These are phyloP conservation scores for Ogataea thermomethanolica DNA, from an alignment of 805 yeast genomes.

Conservation along the genomic window DNA sequence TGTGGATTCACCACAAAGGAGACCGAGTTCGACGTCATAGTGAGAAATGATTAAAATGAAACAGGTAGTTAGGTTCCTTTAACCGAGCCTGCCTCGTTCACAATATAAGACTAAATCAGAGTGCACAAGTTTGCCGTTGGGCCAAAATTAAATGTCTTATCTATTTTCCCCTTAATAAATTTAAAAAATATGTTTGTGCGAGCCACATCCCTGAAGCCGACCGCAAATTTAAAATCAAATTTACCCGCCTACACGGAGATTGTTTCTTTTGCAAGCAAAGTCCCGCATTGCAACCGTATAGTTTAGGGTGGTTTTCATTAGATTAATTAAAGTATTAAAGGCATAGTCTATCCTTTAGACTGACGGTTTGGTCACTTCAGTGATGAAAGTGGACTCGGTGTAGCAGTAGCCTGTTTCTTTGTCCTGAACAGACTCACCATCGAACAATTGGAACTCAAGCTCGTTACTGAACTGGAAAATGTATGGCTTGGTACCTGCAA, in stretches of 20 bases:
- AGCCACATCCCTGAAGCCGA: constrained; percentile 6
- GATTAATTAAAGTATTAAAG: constrained; percentile 5
- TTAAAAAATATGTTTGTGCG: constrained; percentile 4
- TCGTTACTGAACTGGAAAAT: constrained; percentile 86
- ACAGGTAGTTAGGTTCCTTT: too few species aligned
- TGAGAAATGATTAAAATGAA: too few species aligned
- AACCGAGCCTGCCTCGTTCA: too few species aligned
- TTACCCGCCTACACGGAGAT: background rate
- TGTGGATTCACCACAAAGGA: constrained; percentile 18
- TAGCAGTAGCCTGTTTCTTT: constrained; percentile 65
- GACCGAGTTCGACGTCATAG: constrained; percentile 13
- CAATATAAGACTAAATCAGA: too few species aligned
- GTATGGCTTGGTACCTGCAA: constrained; percentile 95
- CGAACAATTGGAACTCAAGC: constrained; percentile 37
- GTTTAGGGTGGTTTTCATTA: constrained; percentile 6
- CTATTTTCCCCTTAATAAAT: constrained; percentile 3
- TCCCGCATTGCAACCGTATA: background rate
- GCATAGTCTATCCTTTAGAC: background rate
- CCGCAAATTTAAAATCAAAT: background rate
- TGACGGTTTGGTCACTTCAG: constrained; percentile 23
- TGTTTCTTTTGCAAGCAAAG: constrained; percentile 1
- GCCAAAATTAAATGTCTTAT: constrained; percentile 1
- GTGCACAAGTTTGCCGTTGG: too few species aligned
- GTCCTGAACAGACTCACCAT: constrained; percentile 37
- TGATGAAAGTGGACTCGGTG: constrained; percentile 79